Evolutionary conservation across 2,329 filamentous ascomycete species (phyloP).

Genomic region (Akanthomyces dipterigenus): DNA sequence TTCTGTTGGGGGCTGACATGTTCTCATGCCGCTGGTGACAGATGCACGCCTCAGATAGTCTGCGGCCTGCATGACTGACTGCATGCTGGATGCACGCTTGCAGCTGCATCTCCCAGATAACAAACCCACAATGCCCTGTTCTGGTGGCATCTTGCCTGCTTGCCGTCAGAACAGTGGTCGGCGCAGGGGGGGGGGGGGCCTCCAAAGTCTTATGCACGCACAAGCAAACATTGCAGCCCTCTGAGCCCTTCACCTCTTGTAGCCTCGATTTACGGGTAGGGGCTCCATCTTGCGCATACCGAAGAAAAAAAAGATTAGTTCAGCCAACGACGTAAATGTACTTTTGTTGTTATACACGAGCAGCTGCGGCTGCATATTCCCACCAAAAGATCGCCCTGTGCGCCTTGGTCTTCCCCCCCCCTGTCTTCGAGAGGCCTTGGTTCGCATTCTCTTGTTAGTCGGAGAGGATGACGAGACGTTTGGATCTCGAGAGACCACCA

Average conservation of each 20-base stretch:
- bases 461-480: neutral
- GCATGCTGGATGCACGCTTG: neutral
- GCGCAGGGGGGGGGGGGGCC: neutral
- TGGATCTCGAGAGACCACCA: neutral
- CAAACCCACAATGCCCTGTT: no score
- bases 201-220: neutral
- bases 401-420: neutral
- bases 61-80: constrained; percentile 1
- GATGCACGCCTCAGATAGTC: constrained; percentile 2
- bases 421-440: neutral
- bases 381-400: neutral
- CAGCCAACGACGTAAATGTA: neutral
- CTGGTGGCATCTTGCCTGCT: no score
- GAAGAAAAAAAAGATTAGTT: neutral
- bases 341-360: neutral
- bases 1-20: neutral
- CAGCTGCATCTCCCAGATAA: neutral
- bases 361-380: neutral
- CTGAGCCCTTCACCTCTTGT: no score
- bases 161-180: no score
- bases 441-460: neutral
- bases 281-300: neutral
- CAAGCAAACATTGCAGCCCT: neutral
- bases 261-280: neutral
- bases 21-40: neutral